Evolutionary conservation across 2,329 filamentous ascomycete genomes (phyloP).

Genomic region (Thielaviopsis euricoi): DNA sequence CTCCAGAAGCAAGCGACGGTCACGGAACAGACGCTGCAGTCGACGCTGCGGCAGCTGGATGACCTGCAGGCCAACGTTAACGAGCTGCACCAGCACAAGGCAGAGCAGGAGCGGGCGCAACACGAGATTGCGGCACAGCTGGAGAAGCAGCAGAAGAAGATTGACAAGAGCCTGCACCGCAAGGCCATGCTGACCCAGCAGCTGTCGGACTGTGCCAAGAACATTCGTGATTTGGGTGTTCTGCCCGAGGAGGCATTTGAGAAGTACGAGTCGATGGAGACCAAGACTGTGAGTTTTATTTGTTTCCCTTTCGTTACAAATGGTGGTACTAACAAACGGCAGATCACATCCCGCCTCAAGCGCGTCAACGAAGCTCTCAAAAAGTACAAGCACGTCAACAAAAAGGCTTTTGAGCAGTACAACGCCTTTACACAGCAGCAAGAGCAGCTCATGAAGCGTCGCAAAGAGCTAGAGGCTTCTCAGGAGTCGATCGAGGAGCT

Average conservation of each 20-base stretch:
- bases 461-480: slow-evolving; percentile 72
- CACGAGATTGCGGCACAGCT: slow-evolving; percentile 64
- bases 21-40: slow-evolving; percentile 51
- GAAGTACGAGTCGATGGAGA: slow-evolving; percentile 71
- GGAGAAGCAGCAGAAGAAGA: slow-evolving; percentile 69
- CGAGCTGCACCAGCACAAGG: slow-evolving; percentile 37
- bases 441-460: slow-evolving; percentile 67
- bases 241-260: slow-evolving; percentile 87
- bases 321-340: background rate
- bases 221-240: slow-evolving; percentile 84
- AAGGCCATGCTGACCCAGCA: slow-evolving; percentile 65
- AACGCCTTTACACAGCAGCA: slow-evolving; percentile 91
- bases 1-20: slow-evolving; percentile 50
- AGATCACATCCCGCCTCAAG: slow-evolving; percentile 56
- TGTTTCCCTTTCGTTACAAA: too few relatives aligned
- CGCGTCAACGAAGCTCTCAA: slow-evolving; percentile 87
- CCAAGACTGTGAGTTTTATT: slow-evolving; percentile 44
- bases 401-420: slow-evolving; percentile 98
- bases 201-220: slow-evolving; percentile 65
- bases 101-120: slow-evolving; percentile 52
- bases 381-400: slow-evolving; percentile 97
- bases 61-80: slow-evolving; percentile 32
- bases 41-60: slow-evolving; percentile 59
- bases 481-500: slow-evolving; percentile 82
- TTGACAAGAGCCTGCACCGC: slow-evolving; percentile 84